These are phyloP conservation scores for Neurospora sp. DNA, from an alignment of 495 filamentous ascomycete species.

Conservation along the genomic window DNA sequence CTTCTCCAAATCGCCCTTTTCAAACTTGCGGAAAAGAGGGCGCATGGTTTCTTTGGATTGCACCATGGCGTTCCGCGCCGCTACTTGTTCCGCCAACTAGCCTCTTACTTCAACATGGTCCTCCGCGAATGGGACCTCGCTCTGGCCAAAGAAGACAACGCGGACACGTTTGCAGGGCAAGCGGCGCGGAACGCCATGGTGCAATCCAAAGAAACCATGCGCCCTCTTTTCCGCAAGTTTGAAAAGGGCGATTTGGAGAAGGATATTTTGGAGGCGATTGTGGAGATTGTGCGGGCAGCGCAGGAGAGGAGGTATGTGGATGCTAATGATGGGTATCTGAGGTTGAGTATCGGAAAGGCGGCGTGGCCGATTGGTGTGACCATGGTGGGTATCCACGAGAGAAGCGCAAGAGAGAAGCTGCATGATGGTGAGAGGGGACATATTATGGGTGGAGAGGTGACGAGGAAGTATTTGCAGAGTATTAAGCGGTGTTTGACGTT, in stretches of 20 bases:
- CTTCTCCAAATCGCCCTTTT: too few species aligned
- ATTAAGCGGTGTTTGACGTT: slow-evolving; percentile 96
- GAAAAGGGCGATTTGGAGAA: slow-evolving; percentile 71
- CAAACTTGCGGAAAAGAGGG: too few species aligned
- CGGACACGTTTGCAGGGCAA: slow-evolving; percentile 65
- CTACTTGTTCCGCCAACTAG: slow-evolving; percentile 76
- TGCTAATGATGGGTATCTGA: slow-evolving; percentile 89
- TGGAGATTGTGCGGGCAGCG: slow-evolving; percentile 88
- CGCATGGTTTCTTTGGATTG: too few species aligned
- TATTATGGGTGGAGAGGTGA: slow-evolving; percentile 93
- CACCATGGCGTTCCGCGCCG: too few species aligned
- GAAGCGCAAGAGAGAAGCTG: slow-evolving; percentile 86
- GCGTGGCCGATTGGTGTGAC: slow-evolving; percentile 99
- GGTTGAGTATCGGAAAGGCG: slow-evolving; percentile 93
- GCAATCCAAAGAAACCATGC: slow-evolving; percentile 75
- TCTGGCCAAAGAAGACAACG: slow-evolving; percentile 58
- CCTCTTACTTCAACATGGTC: slow-evolving; percentile 88
- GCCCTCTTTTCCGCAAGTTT: slow-evolving; percentile 81
- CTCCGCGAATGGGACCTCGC: slow-evolving; percentile 78
- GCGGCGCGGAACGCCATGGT: slow-evolving; percentile 69
- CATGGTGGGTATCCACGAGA: slow-evolving; percentile 99
- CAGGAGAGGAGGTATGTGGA: slow-evolving; percentile 89
- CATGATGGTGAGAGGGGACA: slow-evolving; percentile 87
- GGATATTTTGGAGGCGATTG: slow-evolving; percentile 67
- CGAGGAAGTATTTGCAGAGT: slow-evolving; percentile 90